Evolutionary conservation across 805 yeast species (phyloP).

Genomic region (Spathaspora girioi): DNA sequence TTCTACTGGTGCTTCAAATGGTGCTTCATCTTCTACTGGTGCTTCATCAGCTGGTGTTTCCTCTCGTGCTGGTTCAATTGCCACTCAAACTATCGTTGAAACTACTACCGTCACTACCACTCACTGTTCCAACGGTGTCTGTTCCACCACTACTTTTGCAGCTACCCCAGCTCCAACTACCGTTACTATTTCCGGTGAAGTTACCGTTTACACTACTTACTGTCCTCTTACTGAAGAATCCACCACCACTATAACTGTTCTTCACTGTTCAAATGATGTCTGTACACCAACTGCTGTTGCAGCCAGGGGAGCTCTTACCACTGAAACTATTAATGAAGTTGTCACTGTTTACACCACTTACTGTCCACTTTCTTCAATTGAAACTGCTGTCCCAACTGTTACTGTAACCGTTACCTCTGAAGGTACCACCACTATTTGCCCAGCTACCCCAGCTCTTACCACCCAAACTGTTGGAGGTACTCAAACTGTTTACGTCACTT

Average conservation of each 20-base stretch:
- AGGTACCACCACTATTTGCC: slow-evolving; percentile 26
- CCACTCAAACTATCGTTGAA: slow-evolving; percentile 12
- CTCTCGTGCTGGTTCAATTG: slow-evolving; percentile 12
- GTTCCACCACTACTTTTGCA: slow-evolving; percentile 24
- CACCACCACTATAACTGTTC: slow-evolving; percentile 31
- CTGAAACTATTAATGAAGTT: slow-evolving; percentile 30
- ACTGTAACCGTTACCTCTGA: slow-evolving; percentile 12
- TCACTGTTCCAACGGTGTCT: slow-evolving; percentile 30
- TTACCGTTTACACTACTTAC: slow-evolving; percentile 34
- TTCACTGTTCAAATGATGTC: slow-evolving; percentile 33
- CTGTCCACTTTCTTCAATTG: slow-evolving; percentile 25
- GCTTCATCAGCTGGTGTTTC: slow-evolving; percentile 8
- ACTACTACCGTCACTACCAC: slow-evolving; percentile 27
- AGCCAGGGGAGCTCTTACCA: slow-evolving; percentile 20
- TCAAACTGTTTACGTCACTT: slow-evolving; percentile 33
- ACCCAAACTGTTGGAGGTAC: slow-evolving; percentile 22
- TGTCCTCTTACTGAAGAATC: slow-evolving; percentile 25
- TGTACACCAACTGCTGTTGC: slow-evolving; percentile 15
- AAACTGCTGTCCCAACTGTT: slow-evolving; percentile 27
- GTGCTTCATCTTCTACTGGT: slow-evolving; percentile 14
- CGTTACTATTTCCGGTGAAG: slow-evolving; percentile 20
- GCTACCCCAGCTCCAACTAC: slow-evolving; percentile 23
- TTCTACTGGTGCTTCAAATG: slow-evolving; percentile 13
- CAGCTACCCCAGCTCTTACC: slow-evolving; percentile 22
- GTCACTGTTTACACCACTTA: slow-evolving; percentile 35